Conservation (phyloP, 345 rosid genomes). For the Trapa incisa region DNA sequence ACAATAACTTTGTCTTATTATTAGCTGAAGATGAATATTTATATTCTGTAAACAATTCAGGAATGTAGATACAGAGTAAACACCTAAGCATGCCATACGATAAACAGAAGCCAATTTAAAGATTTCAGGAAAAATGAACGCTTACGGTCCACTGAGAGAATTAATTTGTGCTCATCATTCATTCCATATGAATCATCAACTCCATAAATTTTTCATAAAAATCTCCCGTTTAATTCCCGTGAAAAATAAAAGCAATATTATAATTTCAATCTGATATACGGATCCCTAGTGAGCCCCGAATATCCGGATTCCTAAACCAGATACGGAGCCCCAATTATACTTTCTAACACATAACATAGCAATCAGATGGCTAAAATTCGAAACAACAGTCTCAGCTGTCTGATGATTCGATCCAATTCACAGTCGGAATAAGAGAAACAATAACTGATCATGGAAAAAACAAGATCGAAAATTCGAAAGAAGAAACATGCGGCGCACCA, state of each 20-base stretch:
- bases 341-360: background rate
- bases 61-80: too few relatives aligned
- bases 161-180: too few relatives aligned
- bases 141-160: too few relatives aligned
- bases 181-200: too few relatives aligned
- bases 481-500: background rate
- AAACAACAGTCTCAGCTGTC: background rate
- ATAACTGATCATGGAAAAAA: background rate
- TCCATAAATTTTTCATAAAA: too few relatives aligned
- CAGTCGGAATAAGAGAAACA: background rate
- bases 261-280: background rate
- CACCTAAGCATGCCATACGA: too few relatives aligned
- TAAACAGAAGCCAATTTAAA: too few relatives aligned
- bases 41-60: too few relatives aligned
- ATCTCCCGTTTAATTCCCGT: too few relatives aligned
- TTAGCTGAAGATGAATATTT: too few relatives aligned
- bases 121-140: too few relatives aligned
- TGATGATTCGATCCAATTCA: background rate
- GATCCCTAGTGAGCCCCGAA: background rate
- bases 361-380: background rate
- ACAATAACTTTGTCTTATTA: too few relatives aligned
- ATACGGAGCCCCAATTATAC: background rate
- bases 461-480: background rate
- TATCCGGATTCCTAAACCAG: background rate
- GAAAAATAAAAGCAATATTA: background rate